A percentile compares a stretch with the other conserved stretches of the same genome.
Conservation (phyloP, 208 protist genomes). For the Crithidia mellificae region DNA sequence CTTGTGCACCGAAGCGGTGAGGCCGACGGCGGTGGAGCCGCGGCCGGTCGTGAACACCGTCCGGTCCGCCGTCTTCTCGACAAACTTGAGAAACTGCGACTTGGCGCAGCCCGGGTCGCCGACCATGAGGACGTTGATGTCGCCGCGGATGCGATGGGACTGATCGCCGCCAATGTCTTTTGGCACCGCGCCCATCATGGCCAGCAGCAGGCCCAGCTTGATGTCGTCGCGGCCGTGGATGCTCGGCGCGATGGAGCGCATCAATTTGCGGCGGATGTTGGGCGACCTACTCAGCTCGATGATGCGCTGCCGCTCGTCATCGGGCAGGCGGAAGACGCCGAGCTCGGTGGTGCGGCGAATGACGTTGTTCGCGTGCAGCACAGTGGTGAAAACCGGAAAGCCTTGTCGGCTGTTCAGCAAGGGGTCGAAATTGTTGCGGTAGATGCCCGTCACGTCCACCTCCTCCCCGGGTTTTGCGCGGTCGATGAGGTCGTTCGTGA, state of each 20-base stretch:
- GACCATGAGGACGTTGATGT: slow-evolving; percentile 99
- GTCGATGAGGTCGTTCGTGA: slow-evolving; percentile 98
- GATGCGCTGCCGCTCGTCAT: slow-evolving; percentile 84
- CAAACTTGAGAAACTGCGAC: slow-evolving; percentile 99
- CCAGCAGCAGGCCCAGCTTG: slow-evolving; percentile 97
- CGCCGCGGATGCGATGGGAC: slow-evolving; percentile 98
- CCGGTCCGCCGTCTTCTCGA: slow-evolving; percentile 98
- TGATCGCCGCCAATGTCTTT: slow-evolving; percentile 93
- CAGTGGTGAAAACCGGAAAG: slow-evolving; percentile 99
- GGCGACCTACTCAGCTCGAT: slow-evolving; percentile 92
- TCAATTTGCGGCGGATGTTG: slow-evolving; percentile 88
- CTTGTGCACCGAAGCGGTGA: slow-evolving; percentile 98
- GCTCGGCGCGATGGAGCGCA: slow-evolving; percentile 98
- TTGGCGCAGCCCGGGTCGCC: slow-evolving; percentile 99
- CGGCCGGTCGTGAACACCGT: slow-evolving; percentile 99
- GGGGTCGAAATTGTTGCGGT: slow-evolving; percentile 98
- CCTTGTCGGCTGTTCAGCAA: slow-evolving; percentile 97
- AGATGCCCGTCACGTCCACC: slow-evolving; percentile 98
- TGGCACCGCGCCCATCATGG: slow-evolving; percentile 97
- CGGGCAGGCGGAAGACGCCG: slow-evolving; percentile 81
- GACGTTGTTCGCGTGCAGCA: slow-evolving; percentile 98
- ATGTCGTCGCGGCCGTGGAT: slow-evolving; percentile 99
- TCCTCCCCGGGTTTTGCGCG: slow-evolving; percentile 97
- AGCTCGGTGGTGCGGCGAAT: slow-evolving; percentile 90
- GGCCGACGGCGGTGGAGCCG: slow-evolving; percentile 97